Conservation (phyloP, 1,284 basidiomycete species). For the Cutaneotrichosporon curvatum region DNA sequence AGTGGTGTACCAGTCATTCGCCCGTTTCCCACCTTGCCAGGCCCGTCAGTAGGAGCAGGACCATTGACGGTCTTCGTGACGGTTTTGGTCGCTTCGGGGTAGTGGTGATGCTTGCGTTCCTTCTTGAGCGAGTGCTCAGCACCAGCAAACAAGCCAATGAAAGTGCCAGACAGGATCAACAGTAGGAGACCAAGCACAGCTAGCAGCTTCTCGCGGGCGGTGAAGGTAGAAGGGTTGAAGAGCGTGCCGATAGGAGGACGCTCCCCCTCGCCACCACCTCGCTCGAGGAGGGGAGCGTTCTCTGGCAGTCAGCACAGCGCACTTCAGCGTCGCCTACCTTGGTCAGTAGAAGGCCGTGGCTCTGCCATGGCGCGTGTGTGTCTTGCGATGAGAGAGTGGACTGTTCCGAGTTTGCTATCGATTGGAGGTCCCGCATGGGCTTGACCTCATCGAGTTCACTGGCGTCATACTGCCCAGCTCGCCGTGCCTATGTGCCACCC, state of each 20-base stretch:
- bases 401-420: too few relatives aligned
- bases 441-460: too few relatives aligned
- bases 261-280: constrained; percentile 12
- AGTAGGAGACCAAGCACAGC: constrained; percentile 66
- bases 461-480: too few relatives aligned
- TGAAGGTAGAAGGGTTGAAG: constrained; percentile 52
- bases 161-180: constrained; percentile 72
- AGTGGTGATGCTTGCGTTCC: constrained; percentile 36
- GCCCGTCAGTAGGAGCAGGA: constrained; percentile 34
- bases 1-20: not conserved
- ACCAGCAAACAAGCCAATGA: constrained; percentile 87
- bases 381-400: not conserved
- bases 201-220: constrained; percentile 76
- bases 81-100: constrained; percentile 20
- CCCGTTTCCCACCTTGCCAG: constrained; percentile 21
- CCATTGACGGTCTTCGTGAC: constrained; percentile 14
- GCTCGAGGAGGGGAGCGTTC: constrained; percentile 43
- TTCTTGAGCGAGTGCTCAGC: constrained; percentile 67
- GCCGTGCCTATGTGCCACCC: too few relatives aligned
- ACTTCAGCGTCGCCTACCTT: constrained; percentile 27
- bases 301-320: constrained; percentile 26
- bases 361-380: constrained; percentile 29
- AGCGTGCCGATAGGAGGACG: constrained; percentile 22
- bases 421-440: too few relatives aligned
- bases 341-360: constrained; percentile 43